A percentile compares a stretch with the other conserved stretches of the same genome.
phyloP scores from a whole-genome alignment of 2,329 filamentous ascomycete species.

The Metarhizium brunneum region DNA sequence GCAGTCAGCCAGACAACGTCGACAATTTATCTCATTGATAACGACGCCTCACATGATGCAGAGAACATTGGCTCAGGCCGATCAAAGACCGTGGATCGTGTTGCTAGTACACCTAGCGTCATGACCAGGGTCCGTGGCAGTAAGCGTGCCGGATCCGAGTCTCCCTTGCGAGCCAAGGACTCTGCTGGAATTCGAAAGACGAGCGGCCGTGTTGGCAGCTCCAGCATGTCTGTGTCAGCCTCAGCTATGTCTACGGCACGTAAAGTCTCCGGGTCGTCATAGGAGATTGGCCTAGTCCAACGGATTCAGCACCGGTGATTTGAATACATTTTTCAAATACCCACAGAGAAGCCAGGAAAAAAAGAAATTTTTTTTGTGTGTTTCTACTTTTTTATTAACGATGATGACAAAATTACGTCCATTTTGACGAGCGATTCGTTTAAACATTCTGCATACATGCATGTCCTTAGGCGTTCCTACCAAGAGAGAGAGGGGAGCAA shows the following conservation, averaged over 20 bases:
- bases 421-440: slow-evolving; percentile 30
- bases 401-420: slow-evolving; percentile 28
- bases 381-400: slow-evolving; percentile 24
- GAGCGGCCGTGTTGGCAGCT: slow-evolving; percentile 55
- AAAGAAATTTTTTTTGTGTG: neutral
- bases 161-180: slow-evolving; percentile 41
- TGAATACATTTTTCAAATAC: slow-evolving; percentile 1
- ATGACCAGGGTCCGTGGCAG: slow-evolving; percentile 58
- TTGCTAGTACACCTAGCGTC: slow-evolving; percentile 44
- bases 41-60: slow-evolving; percentile 59
- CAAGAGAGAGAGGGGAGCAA: neutral
- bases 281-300: slow-evolving; percentile 12
- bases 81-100: slow-evolving; percentile 48
- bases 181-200: slow-evolving; percentile 52
- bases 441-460: slow-evolving; percentile 19
- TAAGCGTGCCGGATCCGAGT: slow-evolving; percentile 39
- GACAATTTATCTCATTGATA: slow-evolving; percentile 55
- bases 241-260: slow-evolving; percentile 35
- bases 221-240: slow-evolving; percentile 34
- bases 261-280: slow-evolving; percentile 40
- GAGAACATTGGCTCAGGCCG: slow-evolving; percentile 59
- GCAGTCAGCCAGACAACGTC: slow-evolving; percentile 71
- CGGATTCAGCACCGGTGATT: slow-evolving; percentile 4
- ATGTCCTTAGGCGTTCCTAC: slow-evolving; percentile 34
- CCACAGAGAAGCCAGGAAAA: slow-evolving; percentile 2